Conservation (phyloP, 129 eudicot species). For the Pittosporum tobira region DNA sequence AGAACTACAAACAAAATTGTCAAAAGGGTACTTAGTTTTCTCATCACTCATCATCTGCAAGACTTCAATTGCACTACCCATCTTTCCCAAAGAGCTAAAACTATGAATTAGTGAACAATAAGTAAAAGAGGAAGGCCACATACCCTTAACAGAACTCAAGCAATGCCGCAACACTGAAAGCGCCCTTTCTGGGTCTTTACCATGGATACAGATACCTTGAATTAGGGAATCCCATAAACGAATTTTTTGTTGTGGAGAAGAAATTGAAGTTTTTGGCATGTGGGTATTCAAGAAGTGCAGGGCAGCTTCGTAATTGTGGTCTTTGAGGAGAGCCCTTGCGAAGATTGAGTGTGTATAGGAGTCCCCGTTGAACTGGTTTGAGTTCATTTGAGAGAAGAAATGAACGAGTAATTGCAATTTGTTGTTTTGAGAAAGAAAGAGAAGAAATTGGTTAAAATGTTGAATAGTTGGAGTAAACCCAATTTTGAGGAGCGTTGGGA, state of each 20-base stretch:
- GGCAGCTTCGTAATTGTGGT: slow-evolving; percentile 36
- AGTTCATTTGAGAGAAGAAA: slow-evolving; percentile 51
- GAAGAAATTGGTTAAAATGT: slow-evolving; percentile 31
- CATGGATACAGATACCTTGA: slow-evolving; percentile 33
- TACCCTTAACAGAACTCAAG: slow-evolving; percentile 29
- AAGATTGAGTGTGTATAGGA: slow-evolving; percentile 31
- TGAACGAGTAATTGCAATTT: slow-evolving; percentile 28
- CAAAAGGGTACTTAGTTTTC: slow-evolving; percentile 49
- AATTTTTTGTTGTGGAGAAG: slow-evolving; percentile 23
- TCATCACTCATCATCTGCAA: slow-evolving; percentile 47
- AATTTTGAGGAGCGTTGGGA: slow-evolving; percentile 31
- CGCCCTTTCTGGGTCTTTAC: slow-evolving; percentile 54
- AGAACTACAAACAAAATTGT: slow-evolving; percentile 60
- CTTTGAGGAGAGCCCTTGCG: slow-evolving; percentile 32
- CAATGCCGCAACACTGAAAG: slow-evolving; percentile 34
- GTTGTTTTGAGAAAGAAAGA: slow-evolving; percentile 27
- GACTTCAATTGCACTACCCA: slow-evolving; percentile 58
- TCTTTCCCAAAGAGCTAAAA: slow-evolving; percentile 42
- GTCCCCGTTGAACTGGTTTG: slow-evolving; percentile 33
- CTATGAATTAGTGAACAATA: slow-evolving; percentile 38
- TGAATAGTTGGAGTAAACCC: slow-evolving; percentile 36
- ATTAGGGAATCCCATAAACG: slow-evolving; percentile 37
- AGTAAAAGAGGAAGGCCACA: slow-evolving; percentile 48
- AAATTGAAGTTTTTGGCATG: slow-evolving; percentile 16
- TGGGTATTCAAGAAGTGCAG: slow-evolving; percentile 35